Base-by-base conservation (phyloP, 257 asterid genomes). In the Solanum appendiculatum region DNA sequence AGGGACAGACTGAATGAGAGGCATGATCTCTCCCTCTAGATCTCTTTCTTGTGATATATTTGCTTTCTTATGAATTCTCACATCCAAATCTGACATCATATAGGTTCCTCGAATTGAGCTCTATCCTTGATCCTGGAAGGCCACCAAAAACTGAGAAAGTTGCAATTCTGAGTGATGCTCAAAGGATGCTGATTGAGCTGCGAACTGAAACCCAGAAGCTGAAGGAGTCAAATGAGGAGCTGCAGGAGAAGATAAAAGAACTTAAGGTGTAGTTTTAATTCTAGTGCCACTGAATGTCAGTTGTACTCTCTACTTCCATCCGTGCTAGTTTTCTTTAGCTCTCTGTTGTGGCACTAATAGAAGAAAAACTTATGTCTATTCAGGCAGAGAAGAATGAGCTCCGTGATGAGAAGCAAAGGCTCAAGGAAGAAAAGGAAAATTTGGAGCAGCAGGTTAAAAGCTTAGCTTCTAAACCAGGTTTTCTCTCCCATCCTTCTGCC, bases 361-460 rank as follows among this genome's bases (percentile, higher is more conserved):
- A 16, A 84, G 60, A 64, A 54, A 6, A 9, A 15, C 36, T 40
- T 40, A 18, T 48, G 36, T n/a, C 13, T 23, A 10, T 51, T 56
- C 87, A 89, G 91, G 89, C 85, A 48, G 91, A 89, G 87, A 89
- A 89, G 82, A 89, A 78, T 42, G 91, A 89, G 83, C 89, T 87
- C 33, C 91, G 91, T 9, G 88, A 89, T 51, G 91, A 89, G 86
- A 89, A 89, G 73, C 85, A 78, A 80, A 89, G 60, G 85, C 87
- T 89, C 1, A 89, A 85, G 85, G 88, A 86, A 23, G 89, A 89
- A 34, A 87, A 87, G 84, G 89, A 78, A 85, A 89, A 85, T 64
- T 64, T 89, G 82, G 91, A 89, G 58, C 86, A 84, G 88, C 91
- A 89, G 86, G 88, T 89, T 31, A 87, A 89, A 80, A 66, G 54